Conservation (phyloP, 1,284 basidiomycete species). For the Irpex sp. region DNA sequence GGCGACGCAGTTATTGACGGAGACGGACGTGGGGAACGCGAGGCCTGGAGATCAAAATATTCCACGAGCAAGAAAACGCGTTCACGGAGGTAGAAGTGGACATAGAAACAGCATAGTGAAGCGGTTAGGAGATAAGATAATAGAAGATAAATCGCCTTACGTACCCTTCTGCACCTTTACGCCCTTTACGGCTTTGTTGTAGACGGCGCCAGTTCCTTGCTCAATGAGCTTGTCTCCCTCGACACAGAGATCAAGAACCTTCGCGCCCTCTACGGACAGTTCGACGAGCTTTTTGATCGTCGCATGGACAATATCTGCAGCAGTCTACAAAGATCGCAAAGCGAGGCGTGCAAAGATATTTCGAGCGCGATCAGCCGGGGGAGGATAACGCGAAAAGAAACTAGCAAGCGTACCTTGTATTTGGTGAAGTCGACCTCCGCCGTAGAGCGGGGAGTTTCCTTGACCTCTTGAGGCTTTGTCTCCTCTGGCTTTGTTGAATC, state of each 20-base stretch:
- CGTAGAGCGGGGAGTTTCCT: slow-evolving; percentile 40
- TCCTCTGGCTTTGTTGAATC: slow-evolving; percentile 11
- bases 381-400: background rate
- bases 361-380: slow-evolving; percentile 6
- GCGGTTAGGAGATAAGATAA: slow-evolving; percentile 1
- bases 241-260: slow-evolving; percentile 85
- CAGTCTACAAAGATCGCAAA: slow-evolving; percentile 49
- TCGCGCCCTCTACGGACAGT: slow-evolving; percentile 74
- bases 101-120: background rate
- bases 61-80: background rate
- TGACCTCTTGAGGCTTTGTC: slow-evolving; percentile 9
- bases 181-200: slow-evolving; percentile 87
- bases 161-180: slow-evolving; percentile 83
- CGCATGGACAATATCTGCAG: slow-evolving; percentile 84
- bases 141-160: slow-evolving; percentile 21
- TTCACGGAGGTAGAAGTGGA: background rate
- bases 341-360: slow-evolving; percentile 20
- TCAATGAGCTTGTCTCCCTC: slow-evolving; percentile 92
- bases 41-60: slow-evolving; percentile 50
- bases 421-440: slow-evolving; percentile 75
- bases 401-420: slow-evolving; percentile 57
- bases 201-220: slow-evolving; percentile 78
- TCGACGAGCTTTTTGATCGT: slow-evolving; percentile 85
- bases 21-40: slow-evolving; percentile 91
- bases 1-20: slow-evolving; percentile 85